Base-by-base conservation (phyloP, 129 eudicot species). In the Escallonia herrerae region DNA sequence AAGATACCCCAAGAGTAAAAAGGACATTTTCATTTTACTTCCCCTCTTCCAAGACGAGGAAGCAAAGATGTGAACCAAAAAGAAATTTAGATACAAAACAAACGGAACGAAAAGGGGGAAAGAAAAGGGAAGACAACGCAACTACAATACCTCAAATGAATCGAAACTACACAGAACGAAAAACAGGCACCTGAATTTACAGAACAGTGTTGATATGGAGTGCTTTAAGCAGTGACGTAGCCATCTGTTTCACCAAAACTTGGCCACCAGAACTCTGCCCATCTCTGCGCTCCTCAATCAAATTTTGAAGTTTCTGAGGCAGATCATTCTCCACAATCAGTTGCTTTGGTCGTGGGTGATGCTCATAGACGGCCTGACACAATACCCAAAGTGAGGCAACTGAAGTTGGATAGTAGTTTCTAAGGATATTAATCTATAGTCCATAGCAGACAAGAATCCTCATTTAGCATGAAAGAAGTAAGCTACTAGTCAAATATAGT, bases 161-260 rank as follows among this genome's bases (percentile, higher is more conserved):
- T 42, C 8, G 53, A 40, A 61, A 42, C 44, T 15, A 80, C 58
- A 44, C 50, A 58, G n/a, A n/a, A 7, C 3, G 9, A 57, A 73
- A 60, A 51, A 40, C 13, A 7, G 69, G 52, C 14, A 52, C 68
- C 65, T 53, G 61, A 56, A 65, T 77, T 74, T 78, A 93, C 79
- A 93, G 65, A 67, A 93, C 96, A 3, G 95, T 88, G 77, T 88
- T 93, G 71, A 93, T 93, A 72, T 93, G 95, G 47, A 93, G 96
- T 55, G 99, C 96, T 80, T 89, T 93, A 53, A 93, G 96, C 66
- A 93, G 81, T 59, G 98, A 93, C n/a, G 96, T 93, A 5, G 98
- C 98, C 98, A 93, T 93, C 66, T 93, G 98, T 66, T 93, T 93
- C 46, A 93, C 98, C 87, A 93, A 63, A 66, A 93, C 98, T 74